Evolutionary conservation across 768 basidiomycete genomes (phyloP), one percentile per base, ranked within the genome.

Genomic region (Suillus brevipes): DNA sequence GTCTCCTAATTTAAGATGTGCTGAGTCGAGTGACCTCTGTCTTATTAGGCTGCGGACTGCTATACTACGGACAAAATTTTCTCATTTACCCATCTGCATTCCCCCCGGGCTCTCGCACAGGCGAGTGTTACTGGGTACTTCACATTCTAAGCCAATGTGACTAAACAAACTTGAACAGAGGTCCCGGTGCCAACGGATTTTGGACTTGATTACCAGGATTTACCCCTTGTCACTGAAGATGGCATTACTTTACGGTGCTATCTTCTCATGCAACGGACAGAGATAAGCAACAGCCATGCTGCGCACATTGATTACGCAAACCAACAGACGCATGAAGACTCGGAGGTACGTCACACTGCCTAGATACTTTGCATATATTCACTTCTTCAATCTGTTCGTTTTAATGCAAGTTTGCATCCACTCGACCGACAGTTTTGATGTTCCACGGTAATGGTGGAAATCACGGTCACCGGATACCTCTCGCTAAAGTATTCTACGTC

Each of bases 391-490:
- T 43, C 25, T 47, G 12, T 20, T 37, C 0, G 1, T 31, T 31
- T 20, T 2, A 28, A 31, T 20, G 2, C 28, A 57, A 83, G 83
- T 82, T 82, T 66, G 79, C 81, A 18, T 73, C 79, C 0, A 75
- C 74, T 52, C 82, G 95, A 18, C 97, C 97, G 2, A 97, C 95
- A 0, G 82, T 99, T 2, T 76, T 99, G 59, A 92, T 98, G 88
- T 94, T 97, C 63, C 96, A 98, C 70, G 97, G 97, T 8, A 93
- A 93, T 70, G 91, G 88, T 0, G 92, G 92, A 16, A 94, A 94
- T 69, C 81, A 88, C 45, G 96, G 97, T 1, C 97, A 99, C 72
- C 85, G 97, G 31, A 85, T 98, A 72, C 97, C 95, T 2, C 80
- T 97, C 34, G 96, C 92, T 0, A 84, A 85, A 59, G 84, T 94